Evolutionary conservation across 371 early-diverging fungal species (phyloP).

Genomic region (Mortierella sp.): DNA sequence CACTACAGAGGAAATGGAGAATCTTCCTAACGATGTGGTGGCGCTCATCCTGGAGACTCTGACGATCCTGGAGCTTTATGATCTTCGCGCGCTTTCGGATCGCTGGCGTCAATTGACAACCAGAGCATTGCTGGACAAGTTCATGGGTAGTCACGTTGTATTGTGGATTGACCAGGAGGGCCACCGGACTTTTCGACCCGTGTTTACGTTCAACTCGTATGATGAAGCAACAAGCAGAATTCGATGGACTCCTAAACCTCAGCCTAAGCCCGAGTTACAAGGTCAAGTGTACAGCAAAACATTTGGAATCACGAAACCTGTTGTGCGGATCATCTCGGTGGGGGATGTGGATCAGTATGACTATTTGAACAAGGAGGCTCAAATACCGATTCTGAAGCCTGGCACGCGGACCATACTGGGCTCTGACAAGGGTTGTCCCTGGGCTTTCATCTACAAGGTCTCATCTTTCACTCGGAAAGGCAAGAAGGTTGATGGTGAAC

Average conservation of each 20-base stretch:
- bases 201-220: conserved; percentile 50
- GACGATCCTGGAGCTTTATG: conserved; percentile 41
- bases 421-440: conserved; percentile 51
- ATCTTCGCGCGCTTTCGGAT: conserved; percentile 39
- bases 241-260: conserved; percentile 38
- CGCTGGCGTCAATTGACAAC: conserved; percentile 51
- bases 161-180: conserved; percentile 51
- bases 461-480: conserved; percentile 52
- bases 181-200: conserved; percentile 48
- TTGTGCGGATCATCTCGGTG: conserved; percentile 49
- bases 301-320: conserved; percentile 46
- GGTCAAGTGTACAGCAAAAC: conserved; percentile 55
- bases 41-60: conserved; percentile 47
- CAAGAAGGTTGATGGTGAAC: conserved; percentile 44
- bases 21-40: conserved; percentile 49
- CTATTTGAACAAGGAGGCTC: conserved; percentile 51
- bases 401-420: conserved; percentile 45
- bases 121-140: conserved; percentile 47
- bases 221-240: conserved; percentile 53
- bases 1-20: conserved; percentile 51
- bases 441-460: conserved; percentile 53
- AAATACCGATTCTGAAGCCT: conserved; percentile 42
- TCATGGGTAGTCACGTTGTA: conserved; percentile 34
- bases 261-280: conserved; percentile 24
- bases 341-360: conserved; percentile 51